Base-by-base conservation (phyloP, 164 flowering plant genomes). In the Magnolia changhungtana region DNA sequence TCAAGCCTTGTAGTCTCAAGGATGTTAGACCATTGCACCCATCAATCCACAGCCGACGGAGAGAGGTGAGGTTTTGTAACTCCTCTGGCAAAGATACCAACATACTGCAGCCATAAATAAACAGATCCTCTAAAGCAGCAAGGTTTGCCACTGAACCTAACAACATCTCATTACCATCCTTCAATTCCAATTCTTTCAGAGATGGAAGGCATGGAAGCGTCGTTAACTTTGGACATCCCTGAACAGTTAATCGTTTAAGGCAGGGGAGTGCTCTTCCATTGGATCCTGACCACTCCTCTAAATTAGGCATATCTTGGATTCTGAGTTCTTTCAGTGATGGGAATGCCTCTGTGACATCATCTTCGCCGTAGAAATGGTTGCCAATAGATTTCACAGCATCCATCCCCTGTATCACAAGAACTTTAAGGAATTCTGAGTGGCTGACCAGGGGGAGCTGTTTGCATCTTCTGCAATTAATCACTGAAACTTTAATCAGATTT, bases 211-310 rank as follows among this genome's bases (percentile, higher is more conserved):
- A 5, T 13, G 83, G 83, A 14, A 69, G 10, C 3, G 11, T 11
- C 7, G 13, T 67, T 55, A 82, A 49, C 52, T 55, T 71, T 0
- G 84, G 84, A 75, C 79, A 79, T 7, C 23, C n/a, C 1, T 23
- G 3, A 10, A 82, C 1, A 7, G 11, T 50, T 5, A 82, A 31
- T 51, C 61, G 63, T n/a, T 19, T 8, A 27, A 82, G 71, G 68
- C n/a, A 8, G 5, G 67, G 73, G 20, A 77, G 59, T 21, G 0
- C 71, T 29, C 55, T 16, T 0, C 50, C 14, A 2, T 55, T 55
- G 9, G 8, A 55, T 55, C 71, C 65, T 7, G 49, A 20, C 82
- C 84, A 82, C 3, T 61, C 66, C 13, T 74, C 72, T 45, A 79
- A 74, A 11, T 50, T 24, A 10, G 71, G 78, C 58, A 82, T 49